phyloP scores from a whole-genome alignment of 2,329 filamentous ascomycete species.

The Tolypocladium ovalisporum region DNA sequence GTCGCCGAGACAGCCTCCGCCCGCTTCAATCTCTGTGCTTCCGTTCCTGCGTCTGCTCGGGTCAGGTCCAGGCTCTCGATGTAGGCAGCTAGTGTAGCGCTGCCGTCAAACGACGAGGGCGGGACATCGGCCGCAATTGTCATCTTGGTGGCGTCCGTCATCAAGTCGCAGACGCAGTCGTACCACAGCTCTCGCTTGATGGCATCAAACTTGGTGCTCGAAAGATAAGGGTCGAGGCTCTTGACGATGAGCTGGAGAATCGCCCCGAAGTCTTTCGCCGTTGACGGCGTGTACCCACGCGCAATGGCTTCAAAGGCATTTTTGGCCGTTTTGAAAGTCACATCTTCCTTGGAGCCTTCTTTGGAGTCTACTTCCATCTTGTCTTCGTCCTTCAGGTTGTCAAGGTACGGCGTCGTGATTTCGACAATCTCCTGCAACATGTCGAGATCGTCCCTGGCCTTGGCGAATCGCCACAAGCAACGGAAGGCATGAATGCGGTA shows the following conservation, averaged over 20 bases:
- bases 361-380: constrained; percentile 57
- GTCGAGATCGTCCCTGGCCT: constrained; percentile 55
- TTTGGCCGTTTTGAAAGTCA: constrained; percentile 30
- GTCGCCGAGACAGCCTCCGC: constrained; percentile 33
- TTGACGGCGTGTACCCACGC: constrained; percentile 34
- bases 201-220: constrained; percentile 23
- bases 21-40: constrained; percentile 37
- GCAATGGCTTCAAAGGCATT: constrained; percentile 40
- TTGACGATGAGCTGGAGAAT: constrained; percentile 29
- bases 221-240: constrained; percentile 29
- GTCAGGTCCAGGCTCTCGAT: constrained; percentile 36
- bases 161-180: constrained; percentile 32
- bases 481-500: constrained; percentile 70
- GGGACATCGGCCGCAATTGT: constrained; percentile 9
- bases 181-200: constrained; percentile 44
- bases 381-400: constrained; percentile 45
- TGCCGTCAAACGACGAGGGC: constrained; percentile 5
- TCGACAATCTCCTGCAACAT: constrained; percentile 56
- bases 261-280: constrained; percentile 21
- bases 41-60: constrained; percentile 34
- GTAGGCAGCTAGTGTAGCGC: constrained; percentile 22
- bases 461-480: constrained; percentile 63
- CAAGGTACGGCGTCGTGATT: constrained; percentile 53
- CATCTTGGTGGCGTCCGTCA: constrained; percentile 26
- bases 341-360: constrained; percentile 35